These are phyloP conservation scores for Epichloe brachyelytri DNA, from an alignment of 2,329 filamentous ascomycete genomes.

Conservation along the genomic window DNA sequence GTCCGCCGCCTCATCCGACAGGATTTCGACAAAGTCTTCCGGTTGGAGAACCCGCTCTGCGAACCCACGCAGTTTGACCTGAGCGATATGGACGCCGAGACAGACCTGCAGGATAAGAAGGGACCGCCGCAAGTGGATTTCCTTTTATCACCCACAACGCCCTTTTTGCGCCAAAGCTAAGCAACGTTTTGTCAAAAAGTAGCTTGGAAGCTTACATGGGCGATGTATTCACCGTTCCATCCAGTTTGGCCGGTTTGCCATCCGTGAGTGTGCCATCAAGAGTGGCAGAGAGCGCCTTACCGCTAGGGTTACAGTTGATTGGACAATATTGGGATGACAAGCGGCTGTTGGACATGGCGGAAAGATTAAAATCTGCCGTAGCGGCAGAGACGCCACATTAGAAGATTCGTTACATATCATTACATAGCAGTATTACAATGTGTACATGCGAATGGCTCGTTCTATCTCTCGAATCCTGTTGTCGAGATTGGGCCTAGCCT, in stretches of 20 bases:
- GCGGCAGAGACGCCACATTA: constrained; percentile 13
- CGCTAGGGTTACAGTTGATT: constrained; percentile 57
- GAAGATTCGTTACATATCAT: background rate
- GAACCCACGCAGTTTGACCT: constrained; percentile 41
- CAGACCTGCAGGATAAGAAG: constrained; percentile 40
- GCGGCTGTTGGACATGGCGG: constrained; percentile 46
- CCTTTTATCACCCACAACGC: constrained; percentile 76
- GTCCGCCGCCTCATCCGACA: constrained; percentile 70
- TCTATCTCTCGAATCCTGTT: too few species aligned
- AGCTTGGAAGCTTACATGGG: constrained; percentile 75
- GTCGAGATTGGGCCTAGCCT: too few species aligned
- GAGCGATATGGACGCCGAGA: constrained; percentile 42
- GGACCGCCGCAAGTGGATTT: constrained; percentile 64
- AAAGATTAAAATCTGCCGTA: constrained; percentile 21
- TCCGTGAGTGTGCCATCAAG: constrained; percentile 64
- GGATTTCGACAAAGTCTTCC: constrained; percentile 77
- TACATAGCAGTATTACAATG: background rate
- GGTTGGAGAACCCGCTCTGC: constrained; percentile 53
- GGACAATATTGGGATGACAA: constrained; percentile 72
- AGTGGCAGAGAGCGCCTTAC: constrained; percentile 19
- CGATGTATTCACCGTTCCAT: constrained; percentile 91
- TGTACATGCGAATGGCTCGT: too few species aligned
- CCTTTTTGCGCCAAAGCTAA: constrained; percentile 58
- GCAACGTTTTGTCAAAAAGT: constrained; percentile 40
- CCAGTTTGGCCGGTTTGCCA: constrained; percentile 81